Evolutionary conservation across 148 eudicot genomes (phyloP).

Genomic region (Persicaria tinctoria): DNA sequence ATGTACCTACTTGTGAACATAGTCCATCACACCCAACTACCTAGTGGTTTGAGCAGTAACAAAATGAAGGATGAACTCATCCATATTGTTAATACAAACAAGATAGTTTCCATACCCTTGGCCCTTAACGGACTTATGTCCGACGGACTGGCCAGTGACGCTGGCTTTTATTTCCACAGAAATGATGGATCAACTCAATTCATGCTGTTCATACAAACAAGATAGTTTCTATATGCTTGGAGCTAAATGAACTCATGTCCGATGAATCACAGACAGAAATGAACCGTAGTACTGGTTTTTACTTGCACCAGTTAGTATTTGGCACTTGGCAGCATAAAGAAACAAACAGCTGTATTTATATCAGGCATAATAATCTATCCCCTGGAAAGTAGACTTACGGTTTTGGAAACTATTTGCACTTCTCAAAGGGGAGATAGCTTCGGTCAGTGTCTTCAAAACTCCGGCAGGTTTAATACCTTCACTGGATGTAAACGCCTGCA

Average conservation of each 20-base stretch:
- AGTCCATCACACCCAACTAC: not conserved
- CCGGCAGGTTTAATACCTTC: slow-evolving; percentile 74
- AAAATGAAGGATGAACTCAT: not conserved
- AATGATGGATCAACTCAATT: not conserved
- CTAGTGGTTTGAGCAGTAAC: not conserved
- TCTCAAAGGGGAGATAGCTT: slow-evolving; percentile 41
- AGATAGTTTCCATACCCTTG: not conserved
- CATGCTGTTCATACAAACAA: slow-evolving; percentile 1
- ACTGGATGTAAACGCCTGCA: slow-evolving; percentile 59
- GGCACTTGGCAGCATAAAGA: slow-evolving; percentile 7
- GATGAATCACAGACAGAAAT: too few relatives aligned
- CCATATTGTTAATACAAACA: slow-evolving; percentile 1
- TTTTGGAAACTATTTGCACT: slow-evolving; percentile 36
- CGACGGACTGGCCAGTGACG: too few relatives aligned
- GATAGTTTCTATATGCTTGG: not conserved
- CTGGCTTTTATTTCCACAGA: too few relatives aligned
- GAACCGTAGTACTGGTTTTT: too few relatives aligned
- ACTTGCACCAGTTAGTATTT: not conserved
- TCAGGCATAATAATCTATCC: not conserved
- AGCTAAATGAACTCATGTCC: not conserved
- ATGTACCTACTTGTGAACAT: not conserved
- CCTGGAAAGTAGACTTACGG: slow-evolving; percentile 34
- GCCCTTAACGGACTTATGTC: not conserved
- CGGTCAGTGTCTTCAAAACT: slow-evolving; percentile 69
- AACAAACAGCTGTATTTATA: not conserved